Evolutionary conservation across 306 rosid species (phyloP).

Genomic region (Pyrus betulifolia): DNA sequence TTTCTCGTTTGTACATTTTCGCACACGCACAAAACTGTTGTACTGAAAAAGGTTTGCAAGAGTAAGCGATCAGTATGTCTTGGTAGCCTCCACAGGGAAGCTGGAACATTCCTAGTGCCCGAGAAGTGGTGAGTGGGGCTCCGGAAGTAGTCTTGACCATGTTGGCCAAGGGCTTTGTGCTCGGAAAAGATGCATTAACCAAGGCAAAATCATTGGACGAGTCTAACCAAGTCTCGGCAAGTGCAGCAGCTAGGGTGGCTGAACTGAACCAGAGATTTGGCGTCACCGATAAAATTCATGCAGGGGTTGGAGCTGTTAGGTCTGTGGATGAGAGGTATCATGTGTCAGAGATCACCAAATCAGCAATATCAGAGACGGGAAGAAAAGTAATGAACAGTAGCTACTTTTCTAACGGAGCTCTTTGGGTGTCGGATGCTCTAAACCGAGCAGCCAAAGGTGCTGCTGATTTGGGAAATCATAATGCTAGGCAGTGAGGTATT

Average conservation of each 20-base stretch:
- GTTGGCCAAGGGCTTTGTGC: constrained; percentile 72
- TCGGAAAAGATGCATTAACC: constrained; percentile 68
- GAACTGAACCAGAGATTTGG: constrained; percentile 72
- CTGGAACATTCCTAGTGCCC: constrained; percentile 56
- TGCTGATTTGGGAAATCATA: constrained; percentile 59
- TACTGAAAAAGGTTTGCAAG: neutral
- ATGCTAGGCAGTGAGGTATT: constrained; percentile 31
- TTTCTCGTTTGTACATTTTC: neutral
- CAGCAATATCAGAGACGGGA: constrained; percentile 67
- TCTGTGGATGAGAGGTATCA: constrained; percentile 63
- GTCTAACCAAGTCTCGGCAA: constrained; percentile 63
- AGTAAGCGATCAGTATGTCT: neutral
- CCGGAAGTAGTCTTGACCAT: constrained; percentile 80
- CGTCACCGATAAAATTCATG: constrained; percentile 54
- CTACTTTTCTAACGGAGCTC: constrained; percentile 82
- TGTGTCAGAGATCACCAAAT: constrained; percentile 56
- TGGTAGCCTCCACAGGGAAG: constrained; percentile 33
- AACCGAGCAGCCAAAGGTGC: constrained; percentile 55
- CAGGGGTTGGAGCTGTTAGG: constrained; percentile 51
- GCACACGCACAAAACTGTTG: neutral
- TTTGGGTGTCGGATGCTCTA: constrained; percentile 71
- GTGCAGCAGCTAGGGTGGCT: constrained; percentile 64
- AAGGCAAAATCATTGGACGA: constrained; percentile 70
- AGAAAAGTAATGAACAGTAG: constrained; percentile 66
- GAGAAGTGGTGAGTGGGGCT: constrained; percentile 66